A percentile compares a stretch with the other conserved stretches of the same genome.
phyloP scores from a whole-genome alignment of 495 filamentous ascomycete genomes.

The Achaetomiella virescens region DNA sequence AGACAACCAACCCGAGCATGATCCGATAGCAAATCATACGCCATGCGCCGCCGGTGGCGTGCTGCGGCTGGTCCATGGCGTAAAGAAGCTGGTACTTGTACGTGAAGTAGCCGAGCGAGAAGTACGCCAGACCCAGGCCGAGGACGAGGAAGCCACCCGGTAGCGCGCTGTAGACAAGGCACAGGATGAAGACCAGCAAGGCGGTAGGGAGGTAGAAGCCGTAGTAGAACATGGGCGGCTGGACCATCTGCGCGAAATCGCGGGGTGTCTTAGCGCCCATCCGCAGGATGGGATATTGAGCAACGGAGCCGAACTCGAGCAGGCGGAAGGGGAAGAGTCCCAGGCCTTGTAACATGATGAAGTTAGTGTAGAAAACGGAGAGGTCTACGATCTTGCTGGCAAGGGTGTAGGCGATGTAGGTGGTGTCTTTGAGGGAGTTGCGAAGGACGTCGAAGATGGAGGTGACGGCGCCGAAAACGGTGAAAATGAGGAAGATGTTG shows the following conservation, averaged over 20 bases:
- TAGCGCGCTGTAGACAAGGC: constrained; percentile 87
- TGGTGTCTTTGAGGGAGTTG: constrained; percentile 69
- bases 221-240: constrained; percentile 87
- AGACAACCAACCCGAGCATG: constrained; percentile 74
- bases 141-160: constrained; percentile 76
- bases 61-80: constrained; percentile 95
- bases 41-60: constrained; percentile 92
- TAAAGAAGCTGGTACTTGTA: constrained; percentile 99
- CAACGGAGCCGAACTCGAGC: constrained; percentile 80
- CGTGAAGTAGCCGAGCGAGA: constrained; percentile 80
- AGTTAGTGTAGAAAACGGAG: constrained; percentile 83
- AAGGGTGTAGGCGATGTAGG: constrained; percentile 66
- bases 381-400: constrained; percentile 68
- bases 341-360: constrained; percentile 87
- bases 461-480: constrained; percentile 77
- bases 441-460: constrained; percentile 64
- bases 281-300: constrained; percentile 73
- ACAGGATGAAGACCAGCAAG: constrained; percentile 86
- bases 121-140: constrained; percentile 79
- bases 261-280: constrained; percentile 81
- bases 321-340: constrained; percentile 91
- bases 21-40: constrained; percentile 89
- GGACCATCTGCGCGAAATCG: constrained; percentile 77
- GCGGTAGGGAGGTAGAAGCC: constrained; percentile 92
- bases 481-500: constrained; percentile 95